A percentile compares a stretch with the other conserved stretches of the same genome.
Conservation (phyloP, 345 rosid species). For the Eucalyptus cladocalyx region DNA sequence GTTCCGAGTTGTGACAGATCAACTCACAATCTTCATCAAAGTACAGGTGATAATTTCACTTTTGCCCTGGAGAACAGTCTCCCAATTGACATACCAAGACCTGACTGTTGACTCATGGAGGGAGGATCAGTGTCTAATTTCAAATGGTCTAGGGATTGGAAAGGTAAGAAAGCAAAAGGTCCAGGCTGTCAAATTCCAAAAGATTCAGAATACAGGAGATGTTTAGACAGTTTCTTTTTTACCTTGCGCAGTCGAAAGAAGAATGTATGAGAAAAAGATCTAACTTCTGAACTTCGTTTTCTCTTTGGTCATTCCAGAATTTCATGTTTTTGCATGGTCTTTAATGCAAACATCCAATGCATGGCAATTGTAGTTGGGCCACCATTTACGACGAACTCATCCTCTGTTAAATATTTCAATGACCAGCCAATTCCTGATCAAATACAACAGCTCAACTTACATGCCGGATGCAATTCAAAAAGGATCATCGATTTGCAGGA, state of each 20-base stretch:
- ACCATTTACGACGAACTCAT: not conserved
- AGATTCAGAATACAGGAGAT: not conserved
- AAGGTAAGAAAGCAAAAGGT: not conserved
- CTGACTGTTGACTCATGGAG: not conserved
- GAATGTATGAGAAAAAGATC: not conserved
- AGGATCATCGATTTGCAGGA: not conserved
- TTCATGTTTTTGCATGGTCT: not conserved
- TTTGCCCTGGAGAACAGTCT: not conserved
- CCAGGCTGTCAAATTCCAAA: not conserved
- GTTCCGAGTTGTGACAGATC: not conserved
- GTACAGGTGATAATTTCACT: not conserved
- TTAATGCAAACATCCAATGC: not conserved
- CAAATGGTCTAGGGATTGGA: not conserved
- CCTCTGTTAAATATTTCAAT: not conserved
- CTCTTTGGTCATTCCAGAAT: not conserved
- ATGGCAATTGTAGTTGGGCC: not conserved
- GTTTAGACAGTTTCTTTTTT: not conserved
- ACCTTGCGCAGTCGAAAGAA: not conserved
- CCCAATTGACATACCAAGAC: not conserved
- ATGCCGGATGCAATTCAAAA: not conserved
- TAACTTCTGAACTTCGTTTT: not conserved
- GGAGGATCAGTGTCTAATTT: not conserved
- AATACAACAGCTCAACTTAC: not conserved
- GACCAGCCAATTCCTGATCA: not conserved
- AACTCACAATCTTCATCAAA: not conserved